Evolutionary conservation across 805 yeast genomes (phyloP).

Genomic region (Osmozyma mogii): DNA sequence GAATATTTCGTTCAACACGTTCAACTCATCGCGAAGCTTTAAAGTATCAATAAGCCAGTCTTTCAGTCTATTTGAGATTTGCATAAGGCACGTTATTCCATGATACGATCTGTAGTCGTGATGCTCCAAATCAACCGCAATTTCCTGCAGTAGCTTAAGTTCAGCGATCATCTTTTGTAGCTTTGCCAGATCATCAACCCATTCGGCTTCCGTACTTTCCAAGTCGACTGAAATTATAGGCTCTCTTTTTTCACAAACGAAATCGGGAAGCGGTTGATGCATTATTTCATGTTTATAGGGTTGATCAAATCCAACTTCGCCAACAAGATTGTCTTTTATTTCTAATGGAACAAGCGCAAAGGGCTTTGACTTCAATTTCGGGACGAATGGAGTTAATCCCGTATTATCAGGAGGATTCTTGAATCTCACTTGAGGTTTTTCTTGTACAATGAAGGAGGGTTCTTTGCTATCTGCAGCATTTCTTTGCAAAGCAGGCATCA

Average conservation of each 20-base stretch:
- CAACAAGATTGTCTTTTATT: constrained; percentile 22
- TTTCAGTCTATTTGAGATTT: constrained; percentile 68
- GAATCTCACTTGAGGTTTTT: constrained; percentile 68
- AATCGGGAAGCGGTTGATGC: constrained; percentile 58
- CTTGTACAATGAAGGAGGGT: constrained; percentile 6
- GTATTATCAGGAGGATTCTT: constrained; percentile 55
- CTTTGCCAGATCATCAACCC: constrained; percentile 58
- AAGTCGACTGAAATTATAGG: constrained; percentile 56
- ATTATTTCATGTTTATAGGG: constrained; percentile 78
- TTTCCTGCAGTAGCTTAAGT: constrained; percentile 44
- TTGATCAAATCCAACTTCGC: constrained; percentile 60
- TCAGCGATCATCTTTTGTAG: constrained; percentile 48
- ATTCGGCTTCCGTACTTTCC: constrained; percentile 54
- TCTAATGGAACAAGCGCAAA: constrained; percentile 51
- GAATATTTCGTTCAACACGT: constrained; percentile 61
- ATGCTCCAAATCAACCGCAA: constrained; percentile 94
- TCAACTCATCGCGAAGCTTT: constrained; percentile 64
- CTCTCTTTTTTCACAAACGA: constrained; percentile 30
- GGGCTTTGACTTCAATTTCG: constrained; percentile 67
- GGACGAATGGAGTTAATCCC: constrained; percentile 67
- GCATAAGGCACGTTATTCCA: constrained; percentile 91
- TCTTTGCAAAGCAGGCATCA: constrained; percentile 13
- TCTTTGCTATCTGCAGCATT: constrained; percentile 5
- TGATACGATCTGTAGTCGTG: constrained; percentile 87
- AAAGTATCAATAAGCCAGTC: constrained; percentile 89